Base-by-base conservation (phyloP, 257 asterid genomes). In the Thymus quinquecostatus region DNA sequence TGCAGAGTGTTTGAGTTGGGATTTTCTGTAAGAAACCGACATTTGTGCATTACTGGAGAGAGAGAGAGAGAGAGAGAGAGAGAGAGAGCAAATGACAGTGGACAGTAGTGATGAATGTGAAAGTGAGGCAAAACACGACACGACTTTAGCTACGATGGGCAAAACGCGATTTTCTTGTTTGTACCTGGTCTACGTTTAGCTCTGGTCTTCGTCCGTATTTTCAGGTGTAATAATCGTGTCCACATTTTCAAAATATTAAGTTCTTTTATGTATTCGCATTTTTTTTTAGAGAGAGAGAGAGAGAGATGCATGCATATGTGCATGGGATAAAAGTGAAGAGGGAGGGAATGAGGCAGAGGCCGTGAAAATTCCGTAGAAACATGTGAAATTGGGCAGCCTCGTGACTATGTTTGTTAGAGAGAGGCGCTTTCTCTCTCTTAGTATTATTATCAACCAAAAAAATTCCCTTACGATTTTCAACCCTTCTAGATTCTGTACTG, bases 351-450 rank as follows among this genome's bases (percentile, higher is more conserved):
- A 72, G 79, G 62, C 45, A 6, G 21, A 21, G 79, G 78, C 66
- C 76, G 88, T 82, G 89, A 82, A 83, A 82, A 55, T 51, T 84
- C 78, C 76, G 70, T 80, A 69, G 75, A 53, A 73, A 72, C 78
- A 84, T 88, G 96, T 86, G 92, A 88, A 77, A 65, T 69, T 27
- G 29, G 71, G 64, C 36, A 32, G 58, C 65, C 88, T 81, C 88
- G 92, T 88, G 92, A 86, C 11, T 54, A 1, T 57, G 67, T 47
- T 63, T 69, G 43, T 56, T 43, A 71, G 73, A 68, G 76, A 71
- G 73, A 68, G 76, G 84, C 81, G 75, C 67, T 64, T 64, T 72
- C 60, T 55, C 75, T 68, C 13, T 10, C 73, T 55, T 47, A 55
- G 60, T 30, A 27, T 47, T 57, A 68, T 53, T 13, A 4, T 49